Evolutionary conservation across 257 asterid genomes (phyloP).

Genomic region (Solanum ossicruentum): DNA sequence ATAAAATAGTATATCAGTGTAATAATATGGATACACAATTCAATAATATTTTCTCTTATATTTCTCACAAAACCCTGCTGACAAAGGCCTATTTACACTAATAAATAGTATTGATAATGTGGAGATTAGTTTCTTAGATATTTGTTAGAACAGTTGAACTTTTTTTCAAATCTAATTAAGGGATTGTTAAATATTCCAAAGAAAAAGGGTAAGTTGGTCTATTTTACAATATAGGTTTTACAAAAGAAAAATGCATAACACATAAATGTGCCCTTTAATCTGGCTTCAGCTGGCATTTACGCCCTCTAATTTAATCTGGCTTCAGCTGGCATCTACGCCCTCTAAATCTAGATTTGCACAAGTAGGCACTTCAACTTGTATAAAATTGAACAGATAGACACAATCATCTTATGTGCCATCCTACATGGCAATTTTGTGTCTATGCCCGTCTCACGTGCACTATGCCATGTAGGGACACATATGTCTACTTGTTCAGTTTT

Average conservation of each 20-base stretch:
- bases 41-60: not conserved
- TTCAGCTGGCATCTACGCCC: no score
- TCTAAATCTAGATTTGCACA: no score
- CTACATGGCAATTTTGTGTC: no score
- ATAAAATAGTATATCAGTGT: not conserved
- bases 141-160: not conserved
- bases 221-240: not conserved
- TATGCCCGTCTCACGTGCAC: no score
- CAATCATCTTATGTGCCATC: no score
- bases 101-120: not conserved
- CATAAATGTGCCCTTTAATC: no score
- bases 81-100: not conserved
- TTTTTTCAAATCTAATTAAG: not conserved
- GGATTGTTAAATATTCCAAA: not conserved
- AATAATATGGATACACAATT: not conserved
- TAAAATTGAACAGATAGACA: no score
- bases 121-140: not conserved
- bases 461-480: no score
- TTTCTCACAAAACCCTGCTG: not conserved
- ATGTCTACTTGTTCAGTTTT: no score
- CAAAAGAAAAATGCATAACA: not conserved
- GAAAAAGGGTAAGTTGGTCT: not conserved
- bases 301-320: no score
- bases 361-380: no score
- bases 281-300: no score